Percentiles rank a stretch among this genome's conserved stretches.
Conservation (phyloP, 805 yeast species). For the Ogataea corticis region DNA sequence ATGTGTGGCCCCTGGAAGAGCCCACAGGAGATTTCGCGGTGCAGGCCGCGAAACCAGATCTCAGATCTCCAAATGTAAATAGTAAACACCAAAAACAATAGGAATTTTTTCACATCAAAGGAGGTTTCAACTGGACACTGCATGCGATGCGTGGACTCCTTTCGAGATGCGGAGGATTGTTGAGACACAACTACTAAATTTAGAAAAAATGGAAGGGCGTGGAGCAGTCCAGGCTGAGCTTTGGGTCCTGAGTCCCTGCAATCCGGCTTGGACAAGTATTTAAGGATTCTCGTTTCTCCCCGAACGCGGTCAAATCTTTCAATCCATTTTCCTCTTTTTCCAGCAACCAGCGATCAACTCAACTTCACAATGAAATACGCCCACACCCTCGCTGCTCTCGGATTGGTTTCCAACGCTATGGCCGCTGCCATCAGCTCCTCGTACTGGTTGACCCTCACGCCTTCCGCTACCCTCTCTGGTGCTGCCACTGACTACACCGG, state of each 20-base stretch:
- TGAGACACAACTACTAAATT: conserved; percentile 12
- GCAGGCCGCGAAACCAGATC: not conserved
- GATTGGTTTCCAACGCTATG: conserved; percentile 43
- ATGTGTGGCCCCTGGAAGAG: not conserved
- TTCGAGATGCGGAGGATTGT: conserved; percentile 1
- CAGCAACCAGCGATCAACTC: conserved; percentile 2
- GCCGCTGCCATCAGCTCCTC: conserved; percentile 62
- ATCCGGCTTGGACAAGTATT: not conserved
- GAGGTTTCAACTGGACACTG: conserved; percentile 15
- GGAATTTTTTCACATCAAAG: conserved; percentile 5
- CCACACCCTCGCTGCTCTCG: conserved; percentile 37
- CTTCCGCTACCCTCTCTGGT: conserved; percentile 50
- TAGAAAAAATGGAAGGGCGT: conserved; percentile 2
- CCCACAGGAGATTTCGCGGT: too few species aligned
- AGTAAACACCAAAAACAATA: conserved; percentile 1
- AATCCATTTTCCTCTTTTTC: not conserved
- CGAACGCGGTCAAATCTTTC: conserved; percentile 3
- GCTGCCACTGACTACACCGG: conserved; percentile 51
- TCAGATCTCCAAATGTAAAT: conserved; percentile 4
- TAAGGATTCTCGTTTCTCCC: conserved; percentile 1
- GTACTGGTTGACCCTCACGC: conserved; percentile 69
- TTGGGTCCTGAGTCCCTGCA: not conserved
- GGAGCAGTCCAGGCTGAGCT: not conserved
- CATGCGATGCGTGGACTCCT: conserved; percentile 8
- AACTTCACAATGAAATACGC: conserved; percentile 41